A percentile compares a stretch with the other conserved stretches of the same genome.
Conservation (phyloP, 2,329 filamentous ascomycete species). For the Xylariales sp. region DNA sequence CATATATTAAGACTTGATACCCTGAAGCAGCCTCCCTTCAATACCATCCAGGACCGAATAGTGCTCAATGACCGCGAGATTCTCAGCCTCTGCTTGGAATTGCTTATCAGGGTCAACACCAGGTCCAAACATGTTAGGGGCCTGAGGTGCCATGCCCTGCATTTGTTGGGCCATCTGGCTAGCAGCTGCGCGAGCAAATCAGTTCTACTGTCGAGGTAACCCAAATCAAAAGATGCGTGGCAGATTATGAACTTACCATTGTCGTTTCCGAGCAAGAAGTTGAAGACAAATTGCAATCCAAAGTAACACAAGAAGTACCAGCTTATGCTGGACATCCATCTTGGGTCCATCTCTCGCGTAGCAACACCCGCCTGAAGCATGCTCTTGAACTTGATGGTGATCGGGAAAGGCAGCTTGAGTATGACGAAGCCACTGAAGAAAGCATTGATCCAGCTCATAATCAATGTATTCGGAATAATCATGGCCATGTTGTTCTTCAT, state of each 20-base stretch:
- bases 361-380: constrained; percentile 98
- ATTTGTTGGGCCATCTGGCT: constrained; percentile 87
- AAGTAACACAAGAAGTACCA: constrained; percentile 99
- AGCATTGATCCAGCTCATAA: constrained; percentile 99
- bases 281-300: constrained; percentile 93
- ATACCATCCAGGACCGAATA: constrained; percentile 86
- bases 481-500: constrained; percentile 99
- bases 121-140: constrained; percentile 76
- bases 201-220: too few species aligned
- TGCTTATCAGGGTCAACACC: constrained; percentile 95
- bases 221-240: too few species aligned
- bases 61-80: constrained; percentile 91
- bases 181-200: too few species aligned
- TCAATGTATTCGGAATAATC: constrained; percentile 98
- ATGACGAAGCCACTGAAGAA: constrained; percentile 99
- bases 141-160: constrained; percentile 68
- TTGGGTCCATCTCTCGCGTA: constrained; percentile 91
- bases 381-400: constrained; percentile 98
- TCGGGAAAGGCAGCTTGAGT: constrained; percentile 94
- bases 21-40: constrained; percentile 73
- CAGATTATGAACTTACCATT: constrained; percentile 62
- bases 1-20: constrained; percentile 34
- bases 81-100: constrained; percentile 89
- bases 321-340: constrained; percentile 97
- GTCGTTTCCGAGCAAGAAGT: constrained; percentile 92